phyloP scores from a whole-genome alignment of 2,329 filamentous ascomycete species.

The Hawksworthiomyces lignivorus region DNA sequence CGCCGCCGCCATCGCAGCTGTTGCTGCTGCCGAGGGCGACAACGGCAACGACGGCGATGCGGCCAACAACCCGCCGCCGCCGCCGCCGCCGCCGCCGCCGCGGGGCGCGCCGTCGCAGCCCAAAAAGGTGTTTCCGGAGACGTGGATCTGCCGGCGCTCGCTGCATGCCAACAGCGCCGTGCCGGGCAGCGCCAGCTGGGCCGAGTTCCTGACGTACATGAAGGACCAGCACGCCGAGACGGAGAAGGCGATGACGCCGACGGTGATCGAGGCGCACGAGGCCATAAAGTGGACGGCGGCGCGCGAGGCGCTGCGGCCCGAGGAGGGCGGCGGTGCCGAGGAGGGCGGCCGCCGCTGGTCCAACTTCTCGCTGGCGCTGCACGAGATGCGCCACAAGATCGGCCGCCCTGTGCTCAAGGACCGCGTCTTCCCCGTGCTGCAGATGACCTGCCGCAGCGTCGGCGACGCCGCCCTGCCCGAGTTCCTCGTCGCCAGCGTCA shows the following conservation, averaged over 20 bases:
- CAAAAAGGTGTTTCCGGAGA: slow-evolving; percentile 30
- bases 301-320: slow-evolving; percentile 30
- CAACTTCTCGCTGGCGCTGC: slow-evolving; percentile 41
- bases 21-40: no score
- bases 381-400: slow-evolving; percentile 60
- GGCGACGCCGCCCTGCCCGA: slow-evolving; percentile 27
- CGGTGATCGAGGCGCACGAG: slow-evolving; percentile 39
- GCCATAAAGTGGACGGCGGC: slow-evolving; percentile 37
- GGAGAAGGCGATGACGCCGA: slow-evolving; percentile 52
- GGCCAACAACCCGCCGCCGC: no score
- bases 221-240: slow-evolving; percentile 49
- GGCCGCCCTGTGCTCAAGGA: slow-evolving; percentile 49
- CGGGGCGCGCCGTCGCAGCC: background rate
- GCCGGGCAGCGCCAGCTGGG: slow-evolving; percentile 51
- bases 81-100: no score
- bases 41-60: no score
- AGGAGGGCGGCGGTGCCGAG: slow-evolving; percentile 23
- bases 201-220: slow-evolving; percentile 54
- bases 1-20: no score
- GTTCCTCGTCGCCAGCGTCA: slow-evolving; percentile 51
- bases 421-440: slow-evolving; percentile 59
- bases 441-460: slow-evolving; percentile 45
- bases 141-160: slow-evolving; percentile 58
- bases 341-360: slow-evolving; percentile 24
- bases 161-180: slow-evolving; percentile 47